Evolutionary conservation across 2,329 filamentous ascomycete genomes (phyloP).

Genomic region (Cyphellophora europaea): DNA sequence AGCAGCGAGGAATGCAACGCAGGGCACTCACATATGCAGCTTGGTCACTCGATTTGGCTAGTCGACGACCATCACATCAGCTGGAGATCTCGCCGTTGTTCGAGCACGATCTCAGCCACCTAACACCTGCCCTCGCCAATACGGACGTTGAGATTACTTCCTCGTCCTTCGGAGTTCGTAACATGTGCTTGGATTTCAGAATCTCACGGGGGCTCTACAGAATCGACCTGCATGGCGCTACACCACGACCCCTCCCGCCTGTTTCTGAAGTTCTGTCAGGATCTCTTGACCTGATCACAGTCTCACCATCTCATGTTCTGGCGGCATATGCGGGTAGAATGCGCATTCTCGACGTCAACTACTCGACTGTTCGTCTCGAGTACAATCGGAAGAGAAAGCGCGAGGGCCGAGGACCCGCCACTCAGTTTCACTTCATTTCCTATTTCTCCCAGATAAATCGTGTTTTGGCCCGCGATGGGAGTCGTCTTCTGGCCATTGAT

Average conservation of each 20-base stretch:
- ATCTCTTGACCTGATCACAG: conserved; percentile 9
- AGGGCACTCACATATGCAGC: conserved; percentile 17
- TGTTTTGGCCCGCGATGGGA: conserved; percentile 31
- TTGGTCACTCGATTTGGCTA: conserved; percentile 21
- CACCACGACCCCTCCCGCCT: not conserved
- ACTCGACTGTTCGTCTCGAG: conserved; percentile 16
- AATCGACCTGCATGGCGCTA: not conserved
- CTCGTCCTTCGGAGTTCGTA: not conserved
- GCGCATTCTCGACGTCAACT: conserved; percentile 37
- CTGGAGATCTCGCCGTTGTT: conserved; percentile 27
- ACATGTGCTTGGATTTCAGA: not conserved
- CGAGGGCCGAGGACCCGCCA: conserved; percentile 12
- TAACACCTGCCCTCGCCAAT: not conserved
- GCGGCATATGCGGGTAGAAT: conserved; percentile 31
- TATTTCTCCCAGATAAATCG: conserved; percentile 36
- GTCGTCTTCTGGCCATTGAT: conserved; percentile 35
- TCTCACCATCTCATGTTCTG: conserved; percentile 23
- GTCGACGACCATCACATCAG: not conserved
- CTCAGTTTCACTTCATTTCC: conserved; percentile 28
- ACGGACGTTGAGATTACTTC: not conserved
- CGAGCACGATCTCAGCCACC: conserved; percentile 22
- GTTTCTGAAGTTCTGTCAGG: not conserved
- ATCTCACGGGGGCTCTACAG: not conserved
- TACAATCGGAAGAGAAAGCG: conserved; percentile 14
- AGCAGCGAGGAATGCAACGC: not conserved